Base-by-base conservation (phyloP, 108 stramenopile genomes). In the Cyclotella choctawhatcheeana region DNA sequence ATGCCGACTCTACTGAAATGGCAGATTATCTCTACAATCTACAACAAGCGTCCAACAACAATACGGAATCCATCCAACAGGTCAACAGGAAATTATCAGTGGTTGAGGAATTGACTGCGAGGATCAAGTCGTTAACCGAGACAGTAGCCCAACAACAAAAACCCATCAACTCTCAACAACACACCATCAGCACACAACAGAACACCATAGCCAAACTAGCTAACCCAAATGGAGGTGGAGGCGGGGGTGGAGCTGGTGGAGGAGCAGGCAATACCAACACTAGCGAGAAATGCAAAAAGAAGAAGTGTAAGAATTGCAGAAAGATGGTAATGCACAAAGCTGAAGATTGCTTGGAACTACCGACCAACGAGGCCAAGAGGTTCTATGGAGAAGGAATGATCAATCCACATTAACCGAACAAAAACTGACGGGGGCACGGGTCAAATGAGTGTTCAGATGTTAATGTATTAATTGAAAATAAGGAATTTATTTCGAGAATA, bases 341-440 rank as follows among this genome's bases (percentile, higher is more conserved):
- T 5, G 14, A 54, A 24, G 14, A 54, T 16, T 54, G 53, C 25
- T 26, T 16, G 4, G 53, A 54, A 27, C 53, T 54, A 54, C 25
- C 21, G 4, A 54, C 25, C 5, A 54, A 54, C 25, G 27, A 4
- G 22, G 53, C 5, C 5, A 54, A 54, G 53, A 54, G 53, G 27
- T 27, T 2, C 14, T 27, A 27, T 14, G 53, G 53, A 27, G 14
- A 4, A 27, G 53, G 53, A 27, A 27, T 54, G 53, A 27, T 5
- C 4, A 54, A 54, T 5, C 53, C 53, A 24, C 53, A 54, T 16
- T 54, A 26, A 2, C 16, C 16, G 16, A n/a, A 50, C 48, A 54
- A 54, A 54, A 29, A 54, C 4, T 54, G 53, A 54, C 53, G 27
- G 53, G 53, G 53, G 53, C 53, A 5, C 25, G 53, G 53, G 53